Evolutionary conservation across 495 filamentous ascomycete species (phyloP).

Genomic region (Podospora anserina): DNA sequence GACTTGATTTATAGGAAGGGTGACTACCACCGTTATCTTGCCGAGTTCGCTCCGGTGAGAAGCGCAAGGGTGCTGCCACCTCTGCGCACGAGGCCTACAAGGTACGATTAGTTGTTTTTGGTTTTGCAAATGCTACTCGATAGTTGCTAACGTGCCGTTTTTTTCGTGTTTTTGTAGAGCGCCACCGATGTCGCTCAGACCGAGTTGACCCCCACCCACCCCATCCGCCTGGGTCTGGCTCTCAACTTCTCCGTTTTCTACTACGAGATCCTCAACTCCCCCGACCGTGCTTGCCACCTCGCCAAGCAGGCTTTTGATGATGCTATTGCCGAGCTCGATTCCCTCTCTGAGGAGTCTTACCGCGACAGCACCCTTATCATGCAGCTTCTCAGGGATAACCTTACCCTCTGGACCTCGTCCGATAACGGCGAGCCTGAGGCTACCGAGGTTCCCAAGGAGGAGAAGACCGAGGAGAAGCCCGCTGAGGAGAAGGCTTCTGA

Average conservation of each 20-base stretch:
- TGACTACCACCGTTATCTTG: conserved; percentile 99
- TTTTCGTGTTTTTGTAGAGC: conserved; percentile 12
- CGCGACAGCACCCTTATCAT: conserved; percentile 99
- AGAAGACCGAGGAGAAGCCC: conserved; percentile 54
- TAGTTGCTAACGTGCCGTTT: background rate
- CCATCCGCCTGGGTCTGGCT: conserved; percentile 96
- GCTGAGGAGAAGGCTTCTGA: conserved; percentile 55
- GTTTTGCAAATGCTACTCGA: background rate
- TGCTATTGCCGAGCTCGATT: conserved; percentile 98
- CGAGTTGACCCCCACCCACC: conserved; percentile 96
- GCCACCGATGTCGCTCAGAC: conserved; percentile 98
- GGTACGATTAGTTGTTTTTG: conserved; percentile 37
- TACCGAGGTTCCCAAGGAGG: conserved; percentile 60
- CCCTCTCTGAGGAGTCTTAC: conserved; percentile 99
- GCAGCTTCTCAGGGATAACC: conserved; percentile 98
- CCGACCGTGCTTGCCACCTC: conserved; percentile 97
- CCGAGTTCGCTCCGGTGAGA: conserved; percentile 98
- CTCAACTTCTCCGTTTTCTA: conserved; percentile 99
- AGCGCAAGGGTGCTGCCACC: conserved; percentile 94
- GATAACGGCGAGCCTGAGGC: conserved; percentile 81
- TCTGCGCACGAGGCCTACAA: conserved; percentile 99
- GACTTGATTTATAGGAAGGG: conserved; percentile 73
- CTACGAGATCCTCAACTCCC: conserved; percentile 99
- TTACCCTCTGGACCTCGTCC: conserved; percentile 98
- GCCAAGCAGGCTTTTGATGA: conserved; percentile 99